Conservation (phyloP, 257 asterid genomes). For the Ocimum tenuiflorum region DNA sequence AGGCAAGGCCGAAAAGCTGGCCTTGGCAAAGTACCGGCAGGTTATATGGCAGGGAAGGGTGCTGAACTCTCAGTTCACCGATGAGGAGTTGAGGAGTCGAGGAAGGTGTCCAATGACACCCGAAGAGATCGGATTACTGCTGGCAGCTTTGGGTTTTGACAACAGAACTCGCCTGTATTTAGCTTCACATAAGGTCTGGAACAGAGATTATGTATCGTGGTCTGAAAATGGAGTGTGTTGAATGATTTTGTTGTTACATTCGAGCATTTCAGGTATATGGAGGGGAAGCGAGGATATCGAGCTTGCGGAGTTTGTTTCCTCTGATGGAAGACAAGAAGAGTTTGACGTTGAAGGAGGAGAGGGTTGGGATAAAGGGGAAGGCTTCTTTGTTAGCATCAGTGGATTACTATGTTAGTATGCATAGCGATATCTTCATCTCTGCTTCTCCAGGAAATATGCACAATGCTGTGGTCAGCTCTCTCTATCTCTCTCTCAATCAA, state of each 20-base stretch:
- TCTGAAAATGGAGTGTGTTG: neutral
- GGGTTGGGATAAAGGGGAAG: constrained; percentile 72
- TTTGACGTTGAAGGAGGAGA: constrained; percentile 79
- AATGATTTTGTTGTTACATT: neutral
- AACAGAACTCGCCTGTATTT: constrained; percentile 81
- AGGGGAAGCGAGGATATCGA: constrained; percentile 84
- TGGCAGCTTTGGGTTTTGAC: constrained; percentile 95
- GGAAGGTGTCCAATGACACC: constrained; percentile 99
- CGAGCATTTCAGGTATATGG: constrained; percentile 62
- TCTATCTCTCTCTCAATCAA: no score
- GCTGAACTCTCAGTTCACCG: constrained; percentile 87
- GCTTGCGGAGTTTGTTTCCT: constrained; percentile 69
- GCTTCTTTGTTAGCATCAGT: constrained; percentile 93
- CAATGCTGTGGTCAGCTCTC: constrained; percentile 72
- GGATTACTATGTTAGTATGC: constrained; percentile 92
- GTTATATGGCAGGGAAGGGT: constrained; percentile 97
- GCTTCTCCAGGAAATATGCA: constrained; percentile 99
- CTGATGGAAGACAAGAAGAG: constrained; percentile 89
- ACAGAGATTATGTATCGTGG: neutral
- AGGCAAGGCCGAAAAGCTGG: constrained; percentile 90
- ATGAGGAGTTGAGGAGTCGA: constrained; percentile 92
- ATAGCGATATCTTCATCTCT: constrained; percentile 84
- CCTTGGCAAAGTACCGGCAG: constrained; percentile 92
- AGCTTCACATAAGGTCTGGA: constrained; percentile 86
- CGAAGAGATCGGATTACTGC: constrained; percentile 90